Conservation (phyloP, 2,329 filamentous ascomycete genomes). For the Fusarium succisae region DNA sequence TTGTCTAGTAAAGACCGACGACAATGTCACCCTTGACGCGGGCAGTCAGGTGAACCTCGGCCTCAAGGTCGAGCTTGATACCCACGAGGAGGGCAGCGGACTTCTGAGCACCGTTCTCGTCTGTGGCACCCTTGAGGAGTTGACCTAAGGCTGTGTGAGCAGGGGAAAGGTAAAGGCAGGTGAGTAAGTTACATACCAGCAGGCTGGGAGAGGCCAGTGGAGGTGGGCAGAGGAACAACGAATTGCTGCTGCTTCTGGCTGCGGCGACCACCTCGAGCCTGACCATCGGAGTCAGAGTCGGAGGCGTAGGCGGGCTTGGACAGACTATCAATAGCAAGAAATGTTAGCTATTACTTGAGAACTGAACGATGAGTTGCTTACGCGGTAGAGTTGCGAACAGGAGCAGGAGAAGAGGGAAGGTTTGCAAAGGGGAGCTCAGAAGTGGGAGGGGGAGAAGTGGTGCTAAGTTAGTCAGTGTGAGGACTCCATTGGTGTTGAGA, state of each 20-base stretch:
- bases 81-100: slow-evolving; percentile 66
- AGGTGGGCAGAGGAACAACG: slow-evolving; percentile 44
- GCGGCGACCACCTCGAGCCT: slow-evolving; percentile 44
- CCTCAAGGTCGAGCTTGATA: slow-evolving; percentile 71
- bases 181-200: slow-evolving; percentile 33
- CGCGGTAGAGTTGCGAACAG: slow-evolving; percentile 28
- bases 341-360: slow-evolving; percentile 18
- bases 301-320: slow-evolving; percentile 45
- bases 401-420: slow-evolving; percentile 33
- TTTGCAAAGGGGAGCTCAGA: slow-evolving; percentile 36
- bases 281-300: slow-evolving; percentile 45
- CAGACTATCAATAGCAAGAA: slow-evolving; percentile 21
- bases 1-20: slow-evolving; percentile 49
- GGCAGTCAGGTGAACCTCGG: slow-evolving; percentile 69
- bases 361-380: slow-evolving; percentile 27
- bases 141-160: slow-evolving; percentile 50
- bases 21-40: slow-evolving; percentile 69
- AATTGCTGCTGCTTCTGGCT: slow-evolving; percentile 41
- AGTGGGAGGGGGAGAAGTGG: slow-evolving; percentile 30
- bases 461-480: slow-evolving; percentile 37
- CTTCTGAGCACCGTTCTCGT: slow-evolving; percentile 66
- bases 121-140: slow-evolving; percentile 65
- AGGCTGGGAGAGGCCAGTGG: slow-evolving; percentile 49
- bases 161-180: background rate
- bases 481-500: slow-evolving; percentile 19